Evolutionary conservation across 164 flowering plant species (phyloP).

Genomic region (Tetrastigma voinierianum): DNA sequence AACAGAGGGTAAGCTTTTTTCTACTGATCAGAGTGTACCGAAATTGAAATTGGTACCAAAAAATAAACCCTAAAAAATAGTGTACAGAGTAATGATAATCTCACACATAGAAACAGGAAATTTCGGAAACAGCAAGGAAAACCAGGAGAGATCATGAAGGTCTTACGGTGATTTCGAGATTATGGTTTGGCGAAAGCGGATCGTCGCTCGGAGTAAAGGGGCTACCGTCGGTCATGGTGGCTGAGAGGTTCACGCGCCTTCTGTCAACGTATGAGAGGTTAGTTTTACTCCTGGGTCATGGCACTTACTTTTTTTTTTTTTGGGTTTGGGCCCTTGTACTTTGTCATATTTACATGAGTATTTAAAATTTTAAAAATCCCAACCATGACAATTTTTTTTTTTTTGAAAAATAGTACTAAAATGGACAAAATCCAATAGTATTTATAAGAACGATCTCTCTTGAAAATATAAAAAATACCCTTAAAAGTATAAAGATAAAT

Average conservation of each 20-base stretch:
- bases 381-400: no score
- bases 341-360: no score
- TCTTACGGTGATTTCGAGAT: constrained; percentile 30
- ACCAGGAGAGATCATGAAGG: background rate
- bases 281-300: no score
- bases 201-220: constrained; percentile 25
- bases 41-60: background rate
- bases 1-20: background rate
- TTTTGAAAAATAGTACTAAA: no score
- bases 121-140: background rate
- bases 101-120: background rate
- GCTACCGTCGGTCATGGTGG: constrained; percentile 33
- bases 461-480: no score
- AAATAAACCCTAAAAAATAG: background rate
- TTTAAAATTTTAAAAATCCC: no score
- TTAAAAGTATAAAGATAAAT: no score
- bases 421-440: no score
- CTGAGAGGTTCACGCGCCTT: constrained; percentile 2
- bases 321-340: no score
- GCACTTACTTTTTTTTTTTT: no score
- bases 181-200: constrained; percentile 20
- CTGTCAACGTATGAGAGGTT: no score
- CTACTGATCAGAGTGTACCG: background rate
- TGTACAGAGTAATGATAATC: background rate
- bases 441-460: no score